These are phyloP conservation scores for Leptomonas pyrrhocoris DNA, from an alignment of 208 protist species.

Conservation along the genomic window DNA sequence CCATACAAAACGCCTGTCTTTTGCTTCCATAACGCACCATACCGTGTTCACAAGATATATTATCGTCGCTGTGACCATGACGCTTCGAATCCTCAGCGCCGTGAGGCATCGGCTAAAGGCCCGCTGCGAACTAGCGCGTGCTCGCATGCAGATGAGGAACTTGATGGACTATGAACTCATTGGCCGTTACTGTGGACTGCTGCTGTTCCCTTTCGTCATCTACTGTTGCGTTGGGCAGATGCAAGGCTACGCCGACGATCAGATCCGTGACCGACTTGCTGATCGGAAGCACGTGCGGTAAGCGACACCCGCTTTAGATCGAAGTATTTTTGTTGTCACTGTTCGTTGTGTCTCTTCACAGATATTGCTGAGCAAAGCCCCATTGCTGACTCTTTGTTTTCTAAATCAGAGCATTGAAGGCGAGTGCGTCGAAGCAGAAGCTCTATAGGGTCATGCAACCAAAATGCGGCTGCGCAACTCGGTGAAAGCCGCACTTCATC, in stretches of 20 bases:
- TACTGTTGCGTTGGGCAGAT: conserved; percentile 71
- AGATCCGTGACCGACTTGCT: conserved; percentile 44
- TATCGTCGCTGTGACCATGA: neutral
- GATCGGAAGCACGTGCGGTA: conserved; percentile 4
- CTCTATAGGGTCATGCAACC: too few relatives aligned
- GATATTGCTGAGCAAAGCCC: neutral
- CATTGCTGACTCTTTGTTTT: neutral
- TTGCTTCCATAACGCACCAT: neutral
- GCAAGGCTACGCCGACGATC: conserved; percentile 56
- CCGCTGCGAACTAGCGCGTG: conserved; percentile 58
- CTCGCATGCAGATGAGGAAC: conserved; percentile 63
- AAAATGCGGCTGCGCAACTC: too few relatives aligned
- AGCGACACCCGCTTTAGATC: neutral
- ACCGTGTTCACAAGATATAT: neutral
- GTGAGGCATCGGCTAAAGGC: conserved; percentile 37
- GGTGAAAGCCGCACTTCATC: too few relatives aligned
- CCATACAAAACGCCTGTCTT: conserved; percentile 7
- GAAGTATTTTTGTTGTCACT: neutral
- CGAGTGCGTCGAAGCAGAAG: too few relatives aligned
- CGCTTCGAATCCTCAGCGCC: conserved; percentile 20
- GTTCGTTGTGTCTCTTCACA: neutral
- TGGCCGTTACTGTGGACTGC: conserved; percentile 74
- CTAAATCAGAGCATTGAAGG: too few relatives aligned
- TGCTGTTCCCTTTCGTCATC: conserved; percentile 73
- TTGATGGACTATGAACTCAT: conserved; percentile 73